These are phyloP conservation scores for Metroxylon sagu DNA, from an alignment of 176 grass and related monocot genomes.

Conservation along the genomic window DNA sequence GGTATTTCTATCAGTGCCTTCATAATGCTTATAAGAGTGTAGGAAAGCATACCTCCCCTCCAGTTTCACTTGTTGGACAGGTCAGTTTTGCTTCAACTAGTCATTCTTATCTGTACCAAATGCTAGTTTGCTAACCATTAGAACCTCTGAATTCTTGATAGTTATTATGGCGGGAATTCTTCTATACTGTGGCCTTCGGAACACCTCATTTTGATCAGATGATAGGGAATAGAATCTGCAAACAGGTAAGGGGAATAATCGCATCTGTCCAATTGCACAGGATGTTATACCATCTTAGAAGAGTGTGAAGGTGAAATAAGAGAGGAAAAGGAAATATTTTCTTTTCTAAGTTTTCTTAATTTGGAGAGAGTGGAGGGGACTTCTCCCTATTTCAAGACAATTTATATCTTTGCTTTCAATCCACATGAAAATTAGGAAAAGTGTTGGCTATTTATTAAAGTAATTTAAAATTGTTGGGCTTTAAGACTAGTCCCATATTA, in stretches of 20 bases:
- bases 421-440: too few relatives aligned
- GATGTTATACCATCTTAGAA: background rate
- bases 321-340: too few relatives aligned
- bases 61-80: slow-evolving; percentile 63
- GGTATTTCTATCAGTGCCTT: slow-evolving; percentile 85
- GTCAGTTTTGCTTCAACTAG: slow-evolving; percentile 12
- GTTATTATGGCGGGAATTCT: slow-evolving; percentile 79
- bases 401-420: too few relatives aligned
- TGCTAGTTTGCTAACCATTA: background rate
- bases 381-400: too few relatives aligned
- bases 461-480: too few relatives aligned
- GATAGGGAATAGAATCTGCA: slow-evolving; percentile 84
- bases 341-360: too few relatives aligned
- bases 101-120: slow-evolving; percentile 2
- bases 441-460: too few relatives aligned
- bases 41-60: slow-evolving; percentile 71
- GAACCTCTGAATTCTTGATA: slow-evolving; percentile 20
- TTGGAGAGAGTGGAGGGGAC: too few relatives aligned
- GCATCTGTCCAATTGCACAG: background rate
- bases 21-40: slow-evolving; percentile 50
- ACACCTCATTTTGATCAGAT: slow-evolving; percentile 80
- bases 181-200: slow-evolving; percentile 75
- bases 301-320: too few relatives aligned
- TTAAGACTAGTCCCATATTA: too few relatives aligned
- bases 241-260: slow-evolving; percentile 33